Evolutionary conservation across 345 rosid genomes (phyloP).

Genomic region (Brassica rapa): DNA sequence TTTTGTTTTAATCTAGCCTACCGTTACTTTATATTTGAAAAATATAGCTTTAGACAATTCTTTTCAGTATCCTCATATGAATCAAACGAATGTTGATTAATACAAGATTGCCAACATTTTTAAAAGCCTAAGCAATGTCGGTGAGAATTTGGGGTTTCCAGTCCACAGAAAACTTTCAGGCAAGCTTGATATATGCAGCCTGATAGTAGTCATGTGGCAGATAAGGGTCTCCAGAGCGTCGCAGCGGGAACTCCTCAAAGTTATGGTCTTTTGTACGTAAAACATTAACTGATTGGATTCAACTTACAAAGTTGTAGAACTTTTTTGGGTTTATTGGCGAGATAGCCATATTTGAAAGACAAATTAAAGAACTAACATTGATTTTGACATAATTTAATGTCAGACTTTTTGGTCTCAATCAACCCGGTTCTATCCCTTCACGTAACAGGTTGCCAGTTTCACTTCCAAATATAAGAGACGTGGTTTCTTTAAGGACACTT

Average conservation of each 20-base stretch:
- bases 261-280: not conserved
- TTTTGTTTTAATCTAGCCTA: not conserved
- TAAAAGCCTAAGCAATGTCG: not conserved
- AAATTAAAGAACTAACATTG: too few relatives aligned
- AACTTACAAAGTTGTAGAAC: conserved; percentile 7
- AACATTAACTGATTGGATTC: conserved; percentile 1
- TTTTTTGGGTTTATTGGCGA: not conserved
- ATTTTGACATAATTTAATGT: too few relatives aligned
- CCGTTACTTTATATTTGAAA: not conserved
- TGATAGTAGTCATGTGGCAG: not conserved
- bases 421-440: too few relatives aligned
- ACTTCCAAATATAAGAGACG: too few relatives aligned
- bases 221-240: not conserved
- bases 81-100: not conserved
- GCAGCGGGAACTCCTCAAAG: not conserved
- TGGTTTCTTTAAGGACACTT: too few relatives aligned
- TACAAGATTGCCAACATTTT: not conserved
- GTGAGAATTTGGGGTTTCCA: not conserved
- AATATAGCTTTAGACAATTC: not conserved
- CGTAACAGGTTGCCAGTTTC: too few relatives aligned
- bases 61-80: not conserved
- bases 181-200: not conserved
- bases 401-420: too few relatives aligned
- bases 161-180: not conserved
- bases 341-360: too few relatives aligned